These are phyloP conservation scores for Thalassiosira exigua DNA, from an alignment of 352 stramenopile genomes.

Conservation along the genomic window DNA sequence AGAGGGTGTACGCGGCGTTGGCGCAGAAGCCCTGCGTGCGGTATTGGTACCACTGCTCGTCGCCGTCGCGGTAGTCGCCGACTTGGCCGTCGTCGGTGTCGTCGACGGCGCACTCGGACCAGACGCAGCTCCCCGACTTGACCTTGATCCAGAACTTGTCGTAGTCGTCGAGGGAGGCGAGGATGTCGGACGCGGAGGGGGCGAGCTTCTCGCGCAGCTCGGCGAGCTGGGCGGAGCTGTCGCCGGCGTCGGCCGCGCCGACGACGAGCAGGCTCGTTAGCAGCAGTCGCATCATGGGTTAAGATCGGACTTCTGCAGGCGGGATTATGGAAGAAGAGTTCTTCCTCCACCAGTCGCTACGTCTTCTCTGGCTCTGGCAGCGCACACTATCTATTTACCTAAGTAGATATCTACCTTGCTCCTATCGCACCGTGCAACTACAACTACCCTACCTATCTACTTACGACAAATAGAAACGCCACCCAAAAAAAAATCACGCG, in stretches of 20 bases:
- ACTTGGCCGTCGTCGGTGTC: conserved; percentile 46
- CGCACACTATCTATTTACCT: too few relatives aligned
- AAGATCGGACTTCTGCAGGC: too few relatives aligned
- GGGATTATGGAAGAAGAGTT: too few relatives aligned
- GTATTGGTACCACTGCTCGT: conserved; percentile 61
- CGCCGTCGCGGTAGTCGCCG: conserved; percentile 55
- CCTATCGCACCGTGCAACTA: too few relatives aligned
- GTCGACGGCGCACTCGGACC: conserved; percentile 60
- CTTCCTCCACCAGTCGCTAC: conserved; percentile 1
- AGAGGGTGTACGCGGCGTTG: conserved; percentile 61
- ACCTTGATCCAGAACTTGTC: neutral
- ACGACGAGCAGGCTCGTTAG: neutral
- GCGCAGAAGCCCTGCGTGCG: conserved; percentile 62
- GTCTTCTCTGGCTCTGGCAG: neutral
- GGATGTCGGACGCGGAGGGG: neutral
- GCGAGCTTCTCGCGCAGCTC: conserved; percentile 16
- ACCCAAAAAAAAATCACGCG: too few relatives aligned
- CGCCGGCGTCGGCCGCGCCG: neutral
- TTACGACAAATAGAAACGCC: too few relatives aligned
- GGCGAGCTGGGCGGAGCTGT: neutral
- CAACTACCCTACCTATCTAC: too few relatives aligned
- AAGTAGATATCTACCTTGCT: too few relatives aligned
- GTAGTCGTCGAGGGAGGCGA: conserved; percentile 48
- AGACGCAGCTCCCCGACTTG: conserved; percentile 4
- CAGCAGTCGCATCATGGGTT: too few relatives aligned